Evolutionary conservation across 208 protist species (phyloP).

Genomic region (Paratrypanosoma confusum): DNA sequence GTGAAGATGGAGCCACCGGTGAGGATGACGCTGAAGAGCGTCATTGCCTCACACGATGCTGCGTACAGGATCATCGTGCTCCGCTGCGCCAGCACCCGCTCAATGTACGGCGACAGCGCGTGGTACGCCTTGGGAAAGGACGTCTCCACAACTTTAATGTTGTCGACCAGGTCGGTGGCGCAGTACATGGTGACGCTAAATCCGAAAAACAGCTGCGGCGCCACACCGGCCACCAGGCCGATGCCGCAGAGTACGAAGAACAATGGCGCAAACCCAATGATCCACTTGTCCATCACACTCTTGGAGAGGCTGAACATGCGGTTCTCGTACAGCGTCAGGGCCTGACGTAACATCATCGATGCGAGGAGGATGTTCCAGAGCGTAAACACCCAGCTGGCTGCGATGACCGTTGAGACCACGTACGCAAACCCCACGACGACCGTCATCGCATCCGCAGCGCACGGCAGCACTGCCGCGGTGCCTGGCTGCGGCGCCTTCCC

Average conservation of each 20-base stretch:
- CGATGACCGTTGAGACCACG: slow-evolving; percentile 16
- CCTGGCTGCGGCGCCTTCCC: slow-evolving; percentile 20
- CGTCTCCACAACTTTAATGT: slow-evolving; percentile 13
- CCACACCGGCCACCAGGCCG: slow-evolving; percentile 31
- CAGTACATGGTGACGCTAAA: slow-evolving; percentile 35
- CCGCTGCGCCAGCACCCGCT: slow-evolving; percentile 20
- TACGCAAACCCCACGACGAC: slow-evolving; percentile 7
- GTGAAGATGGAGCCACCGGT: slow-evolving; percentile 55
- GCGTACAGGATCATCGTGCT: slow-evolving; percentile 25
- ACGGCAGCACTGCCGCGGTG: slow-evolving; percentile 8
- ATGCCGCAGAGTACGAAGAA: slow-evolving; percentile 31
- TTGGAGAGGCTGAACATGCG: slow-evolving; percentile 31
- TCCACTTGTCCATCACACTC: slow-evolving; percentile 26
- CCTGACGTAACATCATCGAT: slow-evolving; percentile 29
- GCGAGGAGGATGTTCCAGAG: slow-evolving; percentile 33
- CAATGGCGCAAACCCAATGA: slow-evolving; percentile 41
- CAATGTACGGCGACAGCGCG: slow-evolving; percentile 22
- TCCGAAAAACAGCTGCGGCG: slow-evolving; percentile 25
- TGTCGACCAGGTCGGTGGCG: slow-evolving; percentile 25
- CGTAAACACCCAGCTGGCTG: slow-evolving; percentile 4
- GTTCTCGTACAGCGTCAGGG: slow-evolving; percentile 20
- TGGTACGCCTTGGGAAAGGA: slow-evolving; percentile 21
- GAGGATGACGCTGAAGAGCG: slow-evolving; percentile 59
- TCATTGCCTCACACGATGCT: slow-evolving; percentile 46
- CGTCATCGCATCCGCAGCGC: slow-evolving; percentile 12